Evolutionary conservation across 352 stramenopile species (phyloP).

Genomic region (Aphanomyces stellatus): DNA sequence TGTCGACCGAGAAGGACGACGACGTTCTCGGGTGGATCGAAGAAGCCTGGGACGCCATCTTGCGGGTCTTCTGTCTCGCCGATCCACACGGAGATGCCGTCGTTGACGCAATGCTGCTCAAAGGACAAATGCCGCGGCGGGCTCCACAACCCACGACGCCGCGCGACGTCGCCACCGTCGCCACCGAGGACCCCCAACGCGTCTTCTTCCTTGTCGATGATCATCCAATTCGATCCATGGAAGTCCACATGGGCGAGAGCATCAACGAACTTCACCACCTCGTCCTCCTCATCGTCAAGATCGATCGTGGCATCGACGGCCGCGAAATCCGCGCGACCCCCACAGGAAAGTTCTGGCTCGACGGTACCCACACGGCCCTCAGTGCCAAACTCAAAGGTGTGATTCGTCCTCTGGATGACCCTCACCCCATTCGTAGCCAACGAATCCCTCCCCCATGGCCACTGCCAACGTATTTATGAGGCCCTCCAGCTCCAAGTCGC

Average conservation of each 20-base stretch:
- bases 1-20: too few species aligned
- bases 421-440: too few species aligned
- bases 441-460: neutral
- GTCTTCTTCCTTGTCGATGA: neutral
- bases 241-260: neutral
- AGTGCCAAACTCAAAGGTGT: neutral
- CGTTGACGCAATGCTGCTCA: too few species aligned
- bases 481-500: neutral
- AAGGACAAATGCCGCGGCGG: too few species aligned
- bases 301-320: neutral
- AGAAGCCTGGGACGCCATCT: neutral
- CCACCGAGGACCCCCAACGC: neutral
- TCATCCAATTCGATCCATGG: slow-evolving; percentile 5
- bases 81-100: too few species aligned
- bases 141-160: too few species aligned
- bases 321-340: neutral
- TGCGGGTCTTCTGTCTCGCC: neutral
- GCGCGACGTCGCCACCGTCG: neutral
- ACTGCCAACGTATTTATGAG: neutral
- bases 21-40: neutral
- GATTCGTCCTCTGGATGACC: neutral
- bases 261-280: slow-evolving; percentile 2
- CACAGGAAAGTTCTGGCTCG: neutral
- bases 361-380: neutral
- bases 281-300: neutral